Evolutionary conservation across 768 basidiomycete species (phyloP), one percentile per base, ranked within the genome.

Genomic region (Lyophyllum decastes): DNA sequence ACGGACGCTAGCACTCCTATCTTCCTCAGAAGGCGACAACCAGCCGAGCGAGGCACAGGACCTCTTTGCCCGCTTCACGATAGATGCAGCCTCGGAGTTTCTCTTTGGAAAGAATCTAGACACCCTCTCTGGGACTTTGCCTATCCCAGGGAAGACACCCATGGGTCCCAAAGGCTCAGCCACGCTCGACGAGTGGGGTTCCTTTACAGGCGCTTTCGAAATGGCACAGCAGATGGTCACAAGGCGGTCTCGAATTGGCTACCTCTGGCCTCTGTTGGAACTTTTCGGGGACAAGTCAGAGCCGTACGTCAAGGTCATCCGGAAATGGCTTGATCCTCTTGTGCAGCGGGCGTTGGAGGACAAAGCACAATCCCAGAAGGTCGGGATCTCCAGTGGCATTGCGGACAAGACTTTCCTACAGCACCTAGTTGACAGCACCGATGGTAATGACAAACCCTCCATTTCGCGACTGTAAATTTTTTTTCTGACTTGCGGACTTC

Each of bases 51-150:
- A 90, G 58, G 82, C 80, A 1, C 86, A 91, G 67, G 89, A 90
- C 64, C 75, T 90, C 2, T 89, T 79, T 62, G 71, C 82, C 17
- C 82, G 88, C 9, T 88, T 90, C 67, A 82, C 87, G 12, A 76
- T 90, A 40, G 89, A 91, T 66, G 77, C 87, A 0, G 86, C 88
- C 1, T 87, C 87, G 6, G 87, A 89, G 57, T 90, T 89, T 65
- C 74, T 91, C 35, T 89, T 92, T 57, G 89, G 88, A 8, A 74
- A 78, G 54, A 86, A 84, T 64, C 63, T 89, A 55, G 75, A 86
- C 56, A 88, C 88, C 0, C 72, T 90, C 17, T 82, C 81, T 10
- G 78, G 75, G 2, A 66, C 78, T 9, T 76, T 88, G 3, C 87
- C 86, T 1, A 65, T 75, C 5, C 74, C 86, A 5, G 79, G 78